Conservation (phyloP, 2,329 filamentous ascomycete genomes). For the Thyridium curvatum region DNA sequence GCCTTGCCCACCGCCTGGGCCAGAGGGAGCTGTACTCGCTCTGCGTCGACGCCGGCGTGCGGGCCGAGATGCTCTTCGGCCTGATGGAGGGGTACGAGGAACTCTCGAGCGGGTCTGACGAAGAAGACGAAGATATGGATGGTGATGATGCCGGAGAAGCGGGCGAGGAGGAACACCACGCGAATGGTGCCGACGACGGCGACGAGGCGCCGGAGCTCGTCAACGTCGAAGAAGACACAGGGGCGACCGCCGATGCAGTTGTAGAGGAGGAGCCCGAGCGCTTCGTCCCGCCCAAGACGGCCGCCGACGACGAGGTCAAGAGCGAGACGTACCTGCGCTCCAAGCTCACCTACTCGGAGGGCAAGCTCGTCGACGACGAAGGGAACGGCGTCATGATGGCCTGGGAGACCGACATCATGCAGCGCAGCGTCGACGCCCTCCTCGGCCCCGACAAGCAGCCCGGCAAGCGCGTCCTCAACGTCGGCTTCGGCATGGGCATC, state of each 20-base stretch:
- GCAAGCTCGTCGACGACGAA: slow-evolving; percentile 65
- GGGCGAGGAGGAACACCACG: slow-evolving; percentile 14
- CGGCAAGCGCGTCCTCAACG: slow-evolving; percentile 70
- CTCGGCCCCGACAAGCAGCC: slow-evolving; percentile 37
- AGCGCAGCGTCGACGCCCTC: slow-evolving; percentile 63
- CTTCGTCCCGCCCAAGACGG: slow-evolving; percentile 27
- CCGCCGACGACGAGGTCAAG: slow-evolving; percentile 42
- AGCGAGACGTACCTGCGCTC: slow-evolving; percentile 65
- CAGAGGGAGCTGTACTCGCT: slow-evolving; percentile 68
- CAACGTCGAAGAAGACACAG: slow-evolving; percentile 11
- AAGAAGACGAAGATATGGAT: slow-evolving; percentile 40
- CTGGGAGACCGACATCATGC: slow-evolving; percentile 87
- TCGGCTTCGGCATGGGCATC: slow-evolving; percentile 90
- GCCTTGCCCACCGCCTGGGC: slow-evolving; percentile 68
- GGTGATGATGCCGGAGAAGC: slow-evolving; percentile 34
- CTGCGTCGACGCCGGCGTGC: slow-evolving; percentile 83
- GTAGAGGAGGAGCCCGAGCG: slow-evolving; percentile 17
- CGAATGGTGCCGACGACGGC: slow-evolving; percentile 12
- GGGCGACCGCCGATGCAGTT: slow-evolving; percentile 15
- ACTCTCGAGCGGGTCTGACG: slow-evolving; percentile 51
- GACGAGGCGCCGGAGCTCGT: slow-evolving; percentile 22
- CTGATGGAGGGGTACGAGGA: slow-evolving; percentile 76
- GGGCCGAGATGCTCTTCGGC: slow-evolving; percentile 81
- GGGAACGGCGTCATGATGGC: slow-evolving; percentile 91
- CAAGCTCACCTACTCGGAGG: slow-evolving; percentile 55